Base-by-base conservation (phyloP, 306 rosid species). In the Mimosa bimucronata region DNA sequence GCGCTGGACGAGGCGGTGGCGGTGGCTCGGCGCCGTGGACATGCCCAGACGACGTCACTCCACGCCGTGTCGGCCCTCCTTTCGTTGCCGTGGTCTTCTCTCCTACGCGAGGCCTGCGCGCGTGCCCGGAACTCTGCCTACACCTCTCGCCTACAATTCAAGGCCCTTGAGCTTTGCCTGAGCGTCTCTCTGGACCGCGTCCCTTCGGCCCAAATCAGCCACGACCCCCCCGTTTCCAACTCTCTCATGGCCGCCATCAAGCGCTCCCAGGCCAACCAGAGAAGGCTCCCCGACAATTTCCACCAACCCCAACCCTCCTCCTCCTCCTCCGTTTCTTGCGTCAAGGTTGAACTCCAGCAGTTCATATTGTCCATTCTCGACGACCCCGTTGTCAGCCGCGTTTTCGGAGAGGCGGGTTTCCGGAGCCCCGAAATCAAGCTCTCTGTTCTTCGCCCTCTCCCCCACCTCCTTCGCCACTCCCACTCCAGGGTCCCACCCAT, bases 221-320 rank as follows among this genome's bases (percentile, higher is more conserved):
- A 89, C 12, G 97, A 93, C 77, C 99, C 99, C 1, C 99, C 99
- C 0, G 91, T 96, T 0, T 96, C 99, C 2, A 96, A 96, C 86
- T 96, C 99, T 0, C 94, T 96, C 87, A 93, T 91, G 99, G 99
- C 99, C 0, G 99, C 99, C 62, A 86, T 96, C 16, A 96, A 96
- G 60, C 93, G 99, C 8, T 96, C 99, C 3, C 99, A 96, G 74
- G 98, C 99, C 4, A 96, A 91, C 89, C 99, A 96, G 68, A 76
- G 99, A 1, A 86, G 98, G 0, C 98, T 93, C 76, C 99, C 99
- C 0, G 98, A 96, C 65, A 91, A 89, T 25, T 90, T 90, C 53
- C 97, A 92, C 41, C 83, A 86, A 81, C 97, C 89, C 25, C 92
- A 88, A 52, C 66, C 85, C 65, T 84, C 88, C 7, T 87, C 91